Conservation (phyloP, 164 flowering plant genomes). For the Nelumbo lutea region DNA sequence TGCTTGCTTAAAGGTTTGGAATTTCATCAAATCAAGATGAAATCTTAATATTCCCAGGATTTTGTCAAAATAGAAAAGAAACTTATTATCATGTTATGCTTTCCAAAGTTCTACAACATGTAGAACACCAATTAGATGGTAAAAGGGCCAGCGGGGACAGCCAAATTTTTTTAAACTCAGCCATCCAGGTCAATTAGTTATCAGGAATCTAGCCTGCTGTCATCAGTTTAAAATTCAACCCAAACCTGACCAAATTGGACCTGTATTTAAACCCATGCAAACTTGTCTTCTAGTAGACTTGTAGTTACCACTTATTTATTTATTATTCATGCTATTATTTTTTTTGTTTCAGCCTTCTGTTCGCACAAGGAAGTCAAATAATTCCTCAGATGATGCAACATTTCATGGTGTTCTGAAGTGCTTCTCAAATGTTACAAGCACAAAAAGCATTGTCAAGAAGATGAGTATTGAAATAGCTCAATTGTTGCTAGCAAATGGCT, state of each 20-base stretch:
- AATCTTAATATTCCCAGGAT: not conserved
- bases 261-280: not conserved
- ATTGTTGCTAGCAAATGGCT: constrained; percentile 69
- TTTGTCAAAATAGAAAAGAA: not conserved
- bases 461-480: constrained; percentile 48
- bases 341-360: constrained; percentile 50
- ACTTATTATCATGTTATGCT: not conserved
- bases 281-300: not conserved
- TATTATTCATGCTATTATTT: not conserved
- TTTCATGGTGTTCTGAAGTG: constrained; percentile 48
- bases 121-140: not conserved
- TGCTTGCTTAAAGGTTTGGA: not conserved
- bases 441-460: constrained; percentile 49
- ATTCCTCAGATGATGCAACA: constrained; percentile 40
- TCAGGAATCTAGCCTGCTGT: not conserved
- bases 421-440: constrained; percentile 41
- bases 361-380: constrained; percentile 69
- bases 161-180: not conserved
- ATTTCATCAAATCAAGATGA: not conserved
- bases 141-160: not conserved
- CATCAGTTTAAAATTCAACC: not conserved
- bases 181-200: not conserved
- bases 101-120: not conserved
- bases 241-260: not conserved
- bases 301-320: not conserved